Percentiles rank a stretch among this genome's conserved stretches.
phyloP scores from a whole-genome alignment of 2,329 filamentous ascomycete species.

The Pseudogymnoascus sp. region DNA sequence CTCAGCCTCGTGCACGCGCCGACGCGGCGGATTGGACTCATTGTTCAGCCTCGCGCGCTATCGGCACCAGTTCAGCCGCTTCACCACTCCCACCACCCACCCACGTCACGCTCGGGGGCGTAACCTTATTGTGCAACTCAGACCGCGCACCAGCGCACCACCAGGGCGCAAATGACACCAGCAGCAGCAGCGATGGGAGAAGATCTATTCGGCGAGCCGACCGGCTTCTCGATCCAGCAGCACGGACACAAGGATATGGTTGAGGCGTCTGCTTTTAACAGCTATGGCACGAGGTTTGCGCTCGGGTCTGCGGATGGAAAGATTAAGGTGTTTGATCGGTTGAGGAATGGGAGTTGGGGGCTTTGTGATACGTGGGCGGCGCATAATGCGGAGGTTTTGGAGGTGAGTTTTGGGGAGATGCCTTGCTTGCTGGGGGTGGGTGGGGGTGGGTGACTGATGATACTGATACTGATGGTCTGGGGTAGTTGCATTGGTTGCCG shows the following conservation, averaged over 20 bases:
- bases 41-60: not conserved
- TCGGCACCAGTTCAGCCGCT: not conserved
- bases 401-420: constrained; percentile 48
- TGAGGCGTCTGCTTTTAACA: constrained; percentile 69
- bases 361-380: constrained; percentile 83
- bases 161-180: not conserved
- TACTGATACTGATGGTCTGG: constrained; percentile 14
- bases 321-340: constrained; percentile 83
- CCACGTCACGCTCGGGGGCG: not conserved
- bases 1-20: not conserved
- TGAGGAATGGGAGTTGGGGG: constrained; percentile 69
- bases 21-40: not conserved
- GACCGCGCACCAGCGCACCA: not conserved
- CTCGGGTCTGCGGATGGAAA: constrained; percentile 89
- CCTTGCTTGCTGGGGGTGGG: constrained; percentile 14
- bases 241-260: constrained; percentile 60
- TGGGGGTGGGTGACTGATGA: too few species aligned
- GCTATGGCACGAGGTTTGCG: constrained; percentile 84
- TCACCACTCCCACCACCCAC: not conserved
- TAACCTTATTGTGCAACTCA: not conserved
- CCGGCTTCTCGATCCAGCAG: constrained; percentile 46
- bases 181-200: not conserved
- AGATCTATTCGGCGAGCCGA: not conserved
- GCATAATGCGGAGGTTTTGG: constrained; percentile 82
- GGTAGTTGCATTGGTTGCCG: constrained; percentile 84